A percentile compares a stretch with the other conserved stretches of the same genome.
Conservation (phyloP, 2,329 filamentous ascomycete species). For the Ceratocystis colombiana region DNA sequence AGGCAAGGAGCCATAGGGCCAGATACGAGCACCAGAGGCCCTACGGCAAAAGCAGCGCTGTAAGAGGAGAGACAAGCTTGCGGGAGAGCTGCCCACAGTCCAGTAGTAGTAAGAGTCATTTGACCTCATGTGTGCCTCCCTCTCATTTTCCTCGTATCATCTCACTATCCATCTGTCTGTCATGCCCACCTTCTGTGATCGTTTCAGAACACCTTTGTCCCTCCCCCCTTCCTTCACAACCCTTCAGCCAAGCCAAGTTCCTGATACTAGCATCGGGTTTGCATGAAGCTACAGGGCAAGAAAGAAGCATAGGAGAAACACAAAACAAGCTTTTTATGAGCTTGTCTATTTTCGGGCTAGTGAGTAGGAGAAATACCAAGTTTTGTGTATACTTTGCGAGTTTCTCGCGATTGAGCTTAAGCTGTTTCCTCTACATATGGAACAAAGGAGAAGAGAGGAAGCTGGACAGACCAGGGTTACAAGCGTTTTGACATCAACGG, state of each 20-base stretch:
- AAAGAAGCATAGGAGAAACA: slow-evolving; percentile 9
- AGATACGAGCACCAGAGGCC: too few species aligned
- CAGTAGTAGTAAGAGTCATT: too few species aligned
- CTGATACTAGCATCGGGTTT: background rate
- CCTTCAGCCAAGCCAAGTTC: background rate
- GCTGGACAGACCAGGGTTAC: background rate
- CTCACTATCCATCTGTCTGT: too few species aligned
- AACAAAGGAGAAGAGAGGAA: too few species aligned
- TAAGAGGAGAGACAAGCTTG: too few species aligned
- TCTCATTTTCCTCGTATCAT: too few species aligned
- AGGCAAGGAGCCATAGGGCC: too few species aligned
- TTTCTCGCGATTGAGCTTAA: background rate
- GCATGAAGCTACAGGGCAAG: background rate
- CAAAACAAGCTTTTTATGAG: slow-evolving; percentile 3
- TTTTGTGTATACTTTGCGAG: background rate
- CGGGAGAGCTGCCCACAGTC: too few species aligned
- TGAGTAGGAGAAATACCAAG: background rate
- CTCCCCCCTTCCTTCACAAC: background rate
- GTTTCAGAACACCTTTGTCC: background rate
- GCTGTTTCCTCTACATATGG: background rate
- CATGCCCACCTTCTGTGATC: background rate
- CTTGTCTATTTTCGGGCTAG: slow-evolving; percentile 8
- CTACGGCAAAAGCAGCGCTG: too few species aligned
- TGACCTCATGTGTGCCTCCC: too few species aligned
- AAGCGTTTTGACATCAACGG: background rate